Conservation (phyloP, 1,284 basidiomycete species). For the Exobasidium rhododendri region DNA sequence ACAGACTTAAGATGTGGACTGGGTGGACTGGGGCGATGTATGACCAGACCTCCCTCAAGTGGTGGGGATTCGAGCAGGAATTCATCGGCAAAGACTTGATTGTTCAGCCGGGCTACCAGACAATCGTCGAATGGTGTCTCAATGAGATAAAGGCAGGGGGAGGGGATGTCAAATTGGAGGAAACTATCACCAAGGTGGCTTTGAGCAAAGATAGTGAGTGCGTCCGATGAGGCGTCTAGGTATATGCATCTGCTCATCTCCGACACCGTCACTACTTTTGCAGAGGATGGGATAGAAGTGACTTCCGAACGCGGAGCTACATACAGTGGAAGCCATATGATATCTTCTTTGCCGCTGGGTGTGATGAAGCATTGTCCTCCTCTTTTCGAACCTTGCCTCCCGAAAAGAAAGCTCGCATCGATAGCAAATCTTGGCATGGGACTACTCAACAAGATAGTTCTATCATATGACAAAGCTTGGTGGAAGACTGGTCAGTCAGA, state of each 20-base stretch:
- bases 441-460: constrained; percentile 4
- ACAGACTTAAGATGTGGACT: constrained; percentile 1
- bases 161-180: background rate
- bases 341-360: background rate
- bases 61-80: constrained; percentile 2
- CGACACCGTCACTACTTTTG: too few species aligned
- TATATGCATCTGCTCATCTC: too few species aligned
- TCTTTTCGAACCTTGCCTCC: background rate
- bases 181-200: background rate
- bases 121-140: background rate
- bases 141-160: background rate
- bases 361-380: constrained; percentile 6
- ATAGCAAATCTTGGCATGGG: constrained; percentile 4
- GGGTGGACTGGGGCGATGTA: constrained; percentile 3
- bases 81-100: background rate
- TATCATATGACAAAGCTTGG: constrained; percentile 1
- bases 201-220: background rate
- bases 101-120: constrained; percentile 2
- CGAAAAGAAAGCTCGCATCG: background rate
- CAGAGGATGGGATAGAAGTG: too few species aligned
- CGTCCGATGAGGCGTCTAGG: too few species aligned
- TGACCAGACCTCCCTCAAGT: background rate
- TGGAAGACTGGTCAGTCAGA: background rate
- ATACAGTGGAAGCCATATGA: background rate
- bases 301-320: background rate